phyloP scores from a whole-genome alignment of 345 rosid species.

The Crucihimalaya himalaica region DNA sequence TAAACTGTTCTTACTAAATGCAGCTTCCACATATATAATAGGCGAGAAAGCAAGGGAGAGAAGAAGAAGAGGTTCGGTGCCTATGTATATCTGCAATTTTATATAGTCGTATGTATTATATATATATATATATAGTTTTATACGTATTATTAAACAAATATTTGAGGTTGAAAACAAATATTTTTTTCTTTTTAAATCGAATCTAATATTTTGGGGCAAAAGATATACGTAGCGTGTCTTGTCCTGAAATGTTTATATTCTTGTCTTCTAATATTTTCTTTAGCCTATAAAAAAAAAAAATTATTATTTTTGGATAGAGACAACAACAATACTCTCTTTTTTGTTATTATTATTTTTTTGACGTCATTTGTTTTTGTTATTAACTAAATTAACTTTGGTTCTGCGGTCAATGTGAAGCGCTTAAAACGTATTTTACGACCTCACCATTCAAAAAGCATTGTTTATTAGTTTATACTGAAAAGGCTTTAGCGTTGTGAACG shows the following conservation, averaged over 20 bases:
- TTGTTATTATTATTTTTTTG: no score
- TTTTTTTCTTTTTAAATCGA: background rate
- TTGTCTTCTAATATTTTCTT: background rate
- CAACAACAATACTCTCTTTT: background rate
- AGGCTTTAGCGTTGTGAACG: background rate
- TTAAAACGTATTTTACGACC: background rate
- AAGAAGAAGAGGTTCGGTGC: constrained; percentile 20
- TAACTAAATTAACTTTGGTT: background rate
- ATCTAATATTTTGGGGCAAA: background rate
- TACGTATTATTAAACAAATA: background rate
- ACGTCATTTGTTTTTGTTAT: background rate
- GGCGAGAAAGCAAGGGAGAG: constrained; percentile 15
- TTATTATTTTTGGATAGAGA: background rate
- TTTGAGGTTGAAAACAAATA: background rate
- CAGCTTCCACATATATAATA: constrained; percentile 11
- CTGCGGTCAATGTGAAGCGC: constrained; percentile 7
- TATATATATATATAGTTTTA: background rate
- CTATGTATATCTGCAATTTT: no score
- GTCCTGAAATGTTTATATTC: background rate
- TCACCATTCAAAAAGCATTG: background rate
- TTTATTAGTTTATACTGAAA: background rate
- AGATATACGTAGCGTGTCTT: background rate
- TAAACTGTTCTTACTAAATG: constrained; percentile 15
- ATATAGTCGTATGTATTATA: background rate
- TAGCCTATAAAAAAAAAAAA: no score